phyloP scores from a whole-genome alignment of 140 eudicot genomes.

The Flaveria floridana region DNA sequence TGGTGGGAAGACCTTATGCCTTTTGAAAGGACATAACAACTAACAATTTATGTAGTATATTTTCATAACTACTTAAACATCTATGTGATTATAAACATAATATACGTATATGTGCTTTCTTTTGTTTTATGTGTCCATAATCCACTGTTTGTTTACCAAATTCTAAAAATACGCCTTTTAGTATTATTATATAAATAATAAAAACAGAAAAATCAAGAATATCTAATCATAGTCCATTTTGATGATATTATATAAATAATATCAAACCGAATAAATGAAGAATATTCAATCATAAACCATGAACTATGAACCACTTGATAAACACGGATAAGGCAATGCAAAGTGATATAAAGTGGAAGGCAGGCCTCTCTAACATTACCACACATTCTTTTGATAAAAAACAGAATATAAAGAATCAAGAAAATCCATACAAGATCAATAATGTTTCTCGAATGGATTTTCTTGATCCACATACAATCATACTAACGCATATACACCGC shows the following conservation, averaged over 20 bases:
- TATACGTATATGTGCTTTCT: no score
- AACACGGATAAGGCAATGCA: neutral
- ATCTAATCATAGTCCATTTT: no score
- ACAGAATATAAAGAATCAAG: conserved; percentile 21
- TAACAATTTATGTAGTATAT: neutral
- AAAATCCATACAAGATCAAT: conserved; percentile 19
- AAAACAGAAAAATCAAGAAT: no score
- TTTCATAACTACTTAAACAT: neutral
- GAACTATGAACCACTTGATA: neutral
- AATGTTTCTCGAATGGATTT: conserved; percentile 15
- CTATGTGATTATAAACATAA: neutral
- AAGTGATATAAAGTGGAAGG: neutral
- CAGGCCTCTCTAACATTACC: neutral
- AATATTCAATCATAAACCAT: neutral
- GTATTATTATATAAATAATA: neutral
- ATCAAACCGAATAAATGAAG: neutral
- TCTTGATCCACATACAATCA: conserved; percentile 19
- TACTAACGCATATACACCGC: neutral
- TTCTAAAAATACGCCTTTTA: neutral
- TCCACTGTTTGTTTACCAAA: neutral
- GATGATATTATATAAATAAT: no score
- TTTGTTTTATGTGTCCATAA: neutral
- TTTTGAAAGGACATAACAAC: no score
- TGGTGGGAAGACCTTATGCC: no score
- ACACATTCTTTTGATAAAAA: neutral